Conservation (phyloP, 2,329 filamentous ascomycete species). For the Nectriaceae sp. region DNA sequence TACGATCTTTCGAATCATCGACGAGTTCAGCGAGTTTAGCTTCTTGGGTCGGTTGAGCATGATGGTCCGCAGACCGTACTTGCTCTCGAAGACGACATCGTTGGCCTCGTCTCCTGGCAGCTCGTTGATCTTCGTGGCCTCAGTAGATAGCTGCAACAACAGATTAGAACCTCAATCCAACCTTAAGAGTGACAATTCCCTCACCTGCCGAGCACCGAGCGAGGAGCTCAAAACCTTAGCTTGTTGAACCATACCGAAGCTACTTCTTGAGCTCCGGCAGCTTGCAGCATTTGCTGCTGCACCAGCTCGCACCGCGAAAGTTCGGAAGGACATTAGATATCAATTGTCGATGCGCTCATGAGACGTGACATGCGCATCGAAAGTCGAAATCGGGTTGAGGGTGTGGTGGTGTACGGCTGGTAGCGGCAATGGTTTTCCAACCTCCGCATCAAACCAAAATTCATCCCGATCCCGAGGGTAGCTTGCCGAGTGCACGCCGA, state of each 20-base stretch:
- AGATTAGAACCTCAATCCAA: not conserved
- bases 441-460: conserved; percentile 31
- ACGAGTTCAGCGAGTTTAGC: conserved; percentile 88
- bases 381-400: conserved; percentile 13
- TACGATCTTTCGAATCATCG: conserved; percentile 94
- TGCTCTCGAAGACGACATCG: conserved; percentile 89
- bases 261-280: conserved; percentile 43
- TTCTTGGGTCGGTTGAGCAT: conserved; percentile 93
- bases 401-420: conserved; percentile 18
- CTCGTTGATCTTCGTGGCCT: conserved; percentile 50
- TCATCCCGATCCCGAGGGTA: conserved; percentile 22
- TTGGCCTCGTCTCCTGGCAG: conserved; percentile 72
- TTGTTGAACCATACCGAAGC: conserved; percentile 73
- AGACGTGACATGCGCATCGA: conserved; percentile 38
- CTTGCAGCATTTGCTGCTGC: conserved; percentile 48
- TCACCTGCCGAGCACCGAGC: conserved; percentile 42
- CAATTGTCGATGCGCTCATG: conserved; percentile 39
- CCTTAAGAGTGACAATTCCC: conserved; percentile 9
- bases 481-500: conserved; percentile 17
- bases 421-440: conserved; percentile 36
- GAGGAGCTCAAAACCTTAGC: conserved; percentile 70
- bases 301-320: conserved; percentile 55
- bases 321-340: conserved; percentile 59
- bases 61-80: conserved; percentile 87
- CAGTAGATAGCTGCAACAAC: conserved; percentile 34